Percentiles rank a stretch among this genome's conserved stretches.
Conservation (phyloP, 495 filamentous ascomycete species). For the Filosporella fistucella region DNA sequence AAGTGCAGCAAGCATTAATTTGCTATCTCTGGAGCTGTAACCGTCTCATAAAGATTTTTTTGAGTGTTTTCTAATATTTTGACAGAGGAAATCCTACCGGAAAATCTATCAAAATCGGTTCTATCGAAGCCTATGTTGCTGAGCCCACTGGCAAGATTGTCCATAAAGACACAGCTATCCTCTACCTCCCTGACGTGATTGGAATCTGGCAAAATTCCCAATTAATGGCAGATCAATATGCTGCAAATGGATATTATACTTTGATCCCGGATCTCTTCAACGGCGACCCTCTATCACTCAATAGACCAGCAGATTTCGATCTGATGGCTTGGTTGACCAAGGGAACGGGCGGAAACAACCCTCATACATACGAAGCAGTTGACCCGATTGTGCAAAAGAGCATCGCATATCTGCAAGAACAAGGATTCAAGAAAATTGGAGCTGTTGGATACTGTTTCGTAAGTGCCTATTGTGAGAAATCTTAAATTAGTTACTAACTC, state of each 20-base stretch:
- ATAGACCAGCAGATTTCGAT: slow-evolving; percentile 53
- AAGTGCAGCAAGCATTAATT: too few relatives aligned
- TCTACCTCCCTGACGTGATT: slow-evolving; percentile 62
- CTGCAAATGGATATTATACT: slow-evolving; percentile 74
- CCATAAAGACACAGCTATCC: slow-evolving; percentile 46
- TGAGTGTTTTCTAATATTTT: background rate
- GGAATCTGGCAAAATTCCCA: slow-evolving; percentile 72
- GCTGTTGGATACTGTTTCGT: slow-evolving; percentile 74
- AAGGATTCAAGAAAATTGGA: slow-evolving; percentile 62
- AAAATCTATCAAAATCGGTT: slow-evolving; percentile 34
- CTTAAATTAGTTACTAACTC: too few relatives aligned
- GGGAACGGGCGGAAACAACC: slow-evolving; percentile 43
- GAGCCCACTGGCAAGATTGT: slow-evolving; percentile 35
- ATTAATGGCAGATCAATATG: slow-evolving; percentile 79
- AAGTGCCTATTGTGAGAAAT: too few relatives aligned
- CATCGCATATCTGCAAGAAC: slow-evolving; percentile 41
- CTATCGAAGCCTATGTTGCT: slow-evolving; percentile 45
- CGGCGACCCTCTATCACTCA: slow-evolving; percentile 59
- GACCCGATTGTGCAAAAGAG: slow-evolving; percentile 44
- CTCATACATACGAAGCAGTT: slow-evolving; percentile 54
- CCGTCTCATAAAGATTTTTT: background rate
- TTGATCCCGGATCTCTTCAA: slow-evolving; percentile 75
- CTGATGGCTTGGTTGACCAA: slow-evolving; percentile 55
- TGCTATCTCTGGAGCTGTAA: background rate
- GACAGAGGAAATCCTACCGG: slow-evolving; percentile 37